These are phyloP conservation scores for Leishmania major DNA, from an alignment of 208 protist genomes.

Conservation along the genomic window DNA sequence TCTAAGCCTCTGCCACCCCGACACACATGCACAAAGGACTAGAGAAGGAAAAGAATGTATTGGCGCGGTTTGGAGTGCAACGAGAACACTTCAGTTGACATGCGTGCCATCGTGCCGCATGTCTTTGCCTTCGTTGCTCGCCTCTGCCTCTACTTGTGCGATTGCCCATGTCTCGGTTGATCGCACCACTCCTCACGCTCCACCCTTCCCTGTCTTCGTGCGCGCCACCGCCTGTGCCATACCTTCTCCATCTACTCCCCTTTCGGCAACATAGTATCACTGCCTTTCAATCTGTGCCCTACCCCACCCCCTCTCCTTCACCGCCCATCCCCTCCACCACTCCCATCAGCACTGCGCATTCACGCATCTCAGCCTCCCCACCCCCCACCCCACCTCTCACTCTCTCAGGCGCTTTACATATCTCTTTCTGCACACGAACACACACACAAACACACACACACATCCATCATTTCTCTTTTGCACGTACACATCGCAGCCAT, in stretches of 20 bases:
- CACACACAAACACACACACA: background rate
- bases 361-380: background rate
- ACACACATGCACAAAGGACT: no score
- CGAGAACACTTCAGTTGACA: background rate
- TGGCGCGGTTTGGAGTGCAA: background rate
- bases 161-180: background rate
- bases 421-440: background rate
- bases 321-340: background rate
- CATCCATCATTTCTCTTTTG: background rate
- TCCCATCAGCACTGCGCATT: background rate
- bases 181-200: background rate
- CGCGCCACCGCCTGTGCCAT: background rate
- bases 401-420: no score
- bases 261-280: background rate
- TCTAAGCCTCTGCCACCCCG: background rate
- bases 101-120: background rate
- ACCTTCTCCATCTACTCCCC: background rate
- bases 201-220: conserved; percentile 11
- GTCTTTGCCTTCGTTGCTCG: background rate
- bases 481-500: conserved; percentile 12
- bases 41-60: background rate
- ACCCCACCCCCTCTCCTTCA: background rate
- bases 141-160: background rate
- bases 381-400: background rate
- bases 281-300: background rate